Percentiles rank a stretch among this genome's conserved stretches.
These are phyloP conservation scores for Boletus vermiculosoides DNA, from an alignment of 768 basidiomycete species.

Conservation along the genomic window DNA sequence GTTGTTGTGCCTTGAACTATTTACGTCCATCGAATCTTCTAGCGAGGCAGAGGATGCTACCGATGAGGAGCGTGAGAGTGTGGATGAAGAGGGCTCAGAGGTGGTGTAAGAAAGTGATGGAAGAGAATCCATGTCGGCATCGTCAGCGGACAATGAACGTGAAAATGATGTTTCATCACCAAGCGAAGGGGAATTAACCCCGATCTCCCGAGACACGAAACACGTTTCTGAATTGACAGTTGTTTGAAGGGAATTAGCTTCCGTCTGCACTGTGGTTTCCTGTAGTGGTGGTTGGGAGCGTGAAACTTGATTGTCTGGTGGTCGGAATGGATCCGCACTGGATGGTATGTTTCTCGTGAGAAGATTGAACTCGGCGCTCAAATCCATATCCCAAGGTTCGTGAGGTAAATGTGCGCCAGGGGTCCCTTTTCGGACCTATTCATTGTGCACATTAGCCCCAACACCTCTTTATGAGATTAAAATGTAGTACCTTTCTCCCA, in stretches of 20 bases:
- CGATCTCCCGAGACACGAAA: slow-evolving; percentile 9
- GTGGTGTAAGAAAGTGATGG: slow-evolving; percentile 34
- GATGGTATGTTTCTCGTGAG: neutral
- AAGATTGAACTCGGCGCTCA: slow-evolving; percentile 14
- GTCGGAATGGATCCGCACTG: neutral
- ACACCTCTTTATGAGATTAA: neutral
- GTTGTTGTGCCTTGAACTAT: slow-evolving; percentile 14
- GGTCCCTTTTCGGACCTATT: slow-evolving; percentile 40
- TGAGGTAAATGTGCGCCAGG: slow-evolving; percentile 43
- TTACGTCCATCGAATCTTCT: slow-evolving; percentile 18
- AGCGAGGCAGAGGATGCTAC: slow-evolving; percentile 35
- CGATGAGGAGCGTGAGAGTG: slow-evolving; percentile 46
- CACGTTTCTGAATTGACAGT: slow-evolving; percentile 4
- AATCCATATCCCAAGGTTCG: slow-evolving; percentile 40
- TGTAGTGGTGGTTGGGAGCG: neutral
- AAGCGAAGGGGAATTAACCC: slow-evolving; percentile 8
- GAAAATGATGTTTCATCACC: slow-evolving; percentile 23
- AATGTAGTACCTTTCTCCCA: slow-evolving; percentile 34
- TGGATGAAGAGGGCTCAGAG: slow-evolving; percentile 34
- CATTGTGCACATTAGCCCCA: neutral
- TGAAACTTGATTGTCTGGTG: neutral
- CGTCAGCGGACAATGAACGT: slow-evolving; percentile 22
- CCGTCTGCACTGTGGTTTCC: neutral
- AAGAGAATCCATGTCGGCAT: slow-evolving; percentile 33
- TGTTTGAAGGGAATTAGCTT: neutral